phyloP scores from a whole-genome alignment of 495 filamentous ascomycete species.

The Amphirosellinia nigrospora region DNA sequence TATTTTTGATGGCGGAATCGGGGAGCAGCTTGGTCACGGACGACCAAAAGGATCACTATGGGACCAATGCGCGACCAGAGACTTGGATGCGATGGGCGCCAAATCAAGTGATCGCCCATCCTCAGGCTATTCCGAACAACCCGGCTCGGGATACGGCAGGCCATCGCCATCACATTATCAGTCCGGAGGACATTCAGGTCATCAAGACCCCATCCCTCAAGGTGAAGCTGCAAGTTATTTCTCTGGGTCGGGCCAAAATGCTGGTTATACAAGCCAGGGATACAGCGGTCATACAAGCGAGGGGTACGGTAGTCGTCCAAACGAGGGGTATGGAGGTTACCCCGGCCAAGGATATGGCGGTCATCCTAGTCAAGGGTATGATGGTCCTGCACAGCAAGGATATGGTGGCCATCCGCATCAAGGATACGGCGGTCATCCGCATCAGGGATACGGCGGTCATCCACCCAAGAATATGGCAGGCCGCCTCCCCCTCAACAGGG shows the following conservation, averaged over 20 bases:
- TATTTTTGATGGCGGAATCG: conserved; percentile 43
- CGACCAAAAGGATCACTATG: conserved; percentile 57
- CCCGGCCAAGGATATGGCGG: background rate
- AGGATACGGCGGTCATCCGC: background rate
- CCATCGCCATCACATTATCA: conserved; percentile 28
- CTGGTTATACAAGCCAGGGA: background rate
- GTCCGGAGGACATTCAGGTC: conserved; percentile 19
- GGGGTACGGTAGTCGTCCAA: conserved; percentile 27
- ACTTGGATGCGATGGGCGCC: conserved; percentile 46
- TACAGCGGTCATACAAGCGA: conserved; percentile 27
- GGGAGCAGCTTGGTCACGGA: conserved; percentile 56
- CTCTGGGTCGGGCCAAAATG: conserved; percentile 15
- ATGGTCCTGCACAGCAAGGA: background rate
- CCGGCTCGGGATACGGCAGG: conserved; percentile 22
- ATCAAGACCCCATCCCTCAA: conserved; percentile 21
- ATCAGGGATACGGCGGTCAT: conserved; percentile 20
- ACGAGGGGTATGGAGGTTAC: conserved; percentile 15
- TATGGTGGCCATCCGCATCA: too few relatives aligned
- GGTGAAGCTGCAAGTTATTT: conserved; percentile 39
- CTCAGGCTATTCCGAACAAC: conserved; percentile 29
- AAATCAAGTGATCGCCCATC: conserved; percentile 22
- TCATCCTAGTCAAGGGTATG: background rate
- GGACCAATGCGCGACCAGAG: conserved; percentile 55
- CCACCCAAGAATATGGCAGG: conserved; percentile 31
- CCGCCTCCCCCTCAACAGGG: conserved; percentile 30